phyloP scores from a whole-genome alignment of 2,329 filamentous ascomycete species.

The Aschersonia sp. region DNA sequence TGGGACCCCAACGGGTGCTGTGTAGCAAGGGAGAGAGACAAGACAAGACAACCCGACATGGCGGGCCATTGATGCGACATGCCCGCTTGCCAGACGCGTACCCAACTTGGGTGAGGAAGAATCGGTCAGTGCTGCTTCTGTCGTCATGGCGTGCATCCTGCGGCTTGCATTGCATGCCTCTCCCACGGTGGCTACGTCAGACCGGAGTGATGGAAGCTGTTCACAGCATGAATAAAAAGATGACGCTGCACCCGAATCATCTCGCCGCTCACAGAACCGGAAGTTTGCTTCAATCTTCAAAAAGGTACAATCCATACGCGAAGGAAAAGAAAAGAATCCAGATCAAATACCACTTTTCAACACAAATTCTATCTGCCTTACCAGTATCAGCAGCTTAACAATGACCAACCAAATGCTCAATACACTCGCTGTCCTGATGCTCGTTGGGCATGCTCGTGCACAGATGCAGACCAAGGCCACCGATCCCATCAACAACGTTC shows the following conservation, averaged over 20 bases:
- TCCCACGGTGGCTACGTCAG: not conserved
- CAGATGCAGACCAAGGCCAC: conserved; percentile 1
- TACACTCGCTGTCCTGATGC: not conserved
- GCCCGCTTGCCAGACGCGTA: no score
- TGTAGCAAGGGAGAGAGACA: not conserved
- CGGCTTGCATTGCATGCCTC: no score
- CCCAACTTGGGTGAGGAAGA: no score
- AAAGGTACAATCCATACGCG: not conserved
- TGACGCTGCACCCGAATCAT: not conserved
- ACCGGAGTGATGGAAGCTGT: not conserved
- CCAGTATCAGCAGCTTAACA: not conserved
- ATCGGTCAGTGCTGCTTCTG: no score
- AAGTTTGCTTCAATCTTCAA: not conserved
- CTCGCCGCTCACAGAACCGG: not conserved
- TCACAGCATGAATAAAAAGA: not conserved
- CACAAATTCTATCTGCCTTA: not conserved
- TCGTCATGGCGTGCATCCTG: no score
- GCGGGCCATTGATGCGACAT: no score
- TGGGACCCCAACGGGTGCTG: not conserved
- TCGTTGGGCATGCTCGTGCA: conserved; percentile 1
- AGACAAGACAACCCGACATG: not conserved
- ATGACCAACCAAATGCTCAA: conserved; percentile 2
- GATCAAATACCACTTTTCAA: not conserved
- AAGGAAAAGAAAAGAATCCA: not conserved
- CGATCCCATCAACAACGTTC: not conserved